Evolutionary conservation across 257 asterid genomes (phyloP).

Genomic region (Solanum boliviense): DNA sequence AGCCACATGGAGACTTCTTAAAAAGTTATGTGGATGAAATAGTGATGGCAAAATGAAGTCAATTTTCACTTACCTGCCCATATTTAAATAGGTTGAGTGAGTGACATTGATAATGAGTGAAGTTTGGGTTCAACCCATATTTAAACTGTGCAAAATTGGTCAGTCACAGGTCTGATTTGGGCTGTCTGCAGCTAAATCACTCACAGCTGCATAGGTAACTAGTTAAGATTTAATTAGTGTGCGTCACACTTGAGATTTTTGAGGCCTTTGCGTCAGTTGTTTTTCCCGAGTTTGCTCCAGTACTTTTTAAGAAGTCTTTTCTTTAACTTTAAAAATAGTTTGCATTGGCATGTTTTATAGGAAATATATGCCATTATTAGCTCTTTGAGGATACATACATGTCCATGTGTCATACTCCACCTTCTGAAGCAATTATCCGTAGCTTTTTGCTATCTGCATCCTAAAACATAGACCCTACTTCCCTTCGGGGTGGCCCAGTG

Average conservation of each 20-base stretch:
- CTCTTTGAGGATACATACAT: not conserved
- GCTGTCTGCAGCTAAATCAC: not conserved
- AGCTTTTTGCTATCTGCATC: not conserved
- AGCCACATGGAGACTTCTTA: not conserved
- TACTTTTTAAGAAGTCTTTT: not conserved
- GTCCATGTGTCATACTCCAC: not conserved
- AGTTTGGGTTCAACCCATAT: not conserved
- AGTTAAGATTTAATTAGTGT: not conserved
- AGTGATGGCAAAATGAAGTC: not conserved
- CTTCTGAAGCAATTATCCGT: not conserved
- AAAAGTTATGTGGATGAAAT: not conserved
- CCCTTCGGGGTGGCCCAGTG: no score
- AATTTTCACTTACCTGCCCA: not conserved
- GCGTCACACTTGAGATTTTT: not conserved
- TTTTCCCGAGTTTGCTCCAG: not conserved
- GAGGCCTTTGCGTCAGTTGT: not conserved
- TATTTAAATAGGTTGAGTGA: not conserved
- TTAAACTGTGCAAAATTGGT: not conserved
- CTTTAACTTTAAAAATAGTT: not conserved
- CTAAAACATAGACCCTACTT: not conserved
- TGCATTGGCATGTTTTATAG: not conserved
- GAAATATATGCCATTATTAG: not conserved
- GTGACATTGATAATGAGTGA: not conserved
- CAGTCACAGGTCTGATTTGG: not conserved
- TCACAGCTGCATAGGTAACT: not conserved